phyloP scores from a whole-genome alignment of 2,329 filamentous ascomycete species.

The Aspergillus aculeatinus region DNA sequence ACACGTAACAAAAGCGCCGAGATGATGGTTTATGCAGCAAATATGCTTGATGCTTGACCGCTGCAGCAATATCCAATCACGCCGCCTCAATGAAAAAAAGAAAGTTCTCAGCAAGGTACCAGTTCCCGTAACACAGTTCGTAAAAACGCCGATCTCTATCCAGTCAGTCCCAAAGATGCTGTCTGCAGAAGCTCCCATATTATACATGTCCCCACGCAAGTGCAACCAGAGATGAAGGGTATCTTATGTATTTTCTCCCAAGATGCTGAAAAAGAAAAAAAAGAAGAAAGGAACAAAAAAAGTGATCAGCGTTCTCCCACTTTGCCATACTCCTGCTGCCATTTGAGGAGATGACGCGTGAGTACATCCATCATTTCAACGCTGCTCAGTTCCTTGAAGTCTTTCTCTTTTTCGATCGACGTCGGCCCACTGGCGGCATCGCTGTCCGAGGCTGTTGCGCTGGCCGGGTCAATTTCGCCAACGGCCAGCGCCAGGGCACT shows the following conservation, averaged over 20 bases:
- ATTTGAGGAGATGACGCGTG: conserved; percentile 76
- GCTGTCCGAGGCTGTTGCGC: neutral
- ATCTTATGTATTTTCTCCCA: neutral
- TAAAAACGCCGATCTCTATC: neutral
- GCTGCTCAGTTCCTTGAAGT: conserved; percentile 74
- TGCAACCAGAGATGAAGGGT: neutral
- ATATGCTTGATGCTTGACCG: neutral
- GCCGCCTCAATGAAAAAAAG: neutral
- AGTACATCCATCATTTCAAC: conserved; percentile 89
- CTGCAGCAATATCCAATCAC: neutral
- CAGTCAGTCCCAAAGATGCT: neutral
- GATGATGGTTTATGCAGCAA: no score
- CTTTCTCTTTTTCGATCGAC: conserved; percentile 43
- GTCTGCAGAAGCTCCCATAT: neutral
- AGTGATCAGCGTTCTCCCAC: conserved; percentile 48
- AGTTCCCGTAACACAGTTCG: neutral
- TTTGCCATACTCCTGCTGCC: conserved; percentile 72
- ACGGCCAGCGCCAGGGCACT: neutral
- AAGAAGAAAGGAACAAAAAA: neutral
- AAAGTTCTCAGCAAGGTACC: neutral
- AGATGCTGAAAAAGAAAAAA: neutral
- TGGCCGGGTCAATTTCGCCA: neutral
- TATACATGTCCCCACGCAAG: neutral
- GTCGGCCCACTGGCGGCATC: conserved; percentile 22
- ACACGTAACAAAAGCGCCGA: no score